Percentiles rank a stretch among this genome's conserved stretches.
phyloP scores from a whole-genome alignment of 1,139 yeast species.

The Blastobotrys arbuscula region DNA sequence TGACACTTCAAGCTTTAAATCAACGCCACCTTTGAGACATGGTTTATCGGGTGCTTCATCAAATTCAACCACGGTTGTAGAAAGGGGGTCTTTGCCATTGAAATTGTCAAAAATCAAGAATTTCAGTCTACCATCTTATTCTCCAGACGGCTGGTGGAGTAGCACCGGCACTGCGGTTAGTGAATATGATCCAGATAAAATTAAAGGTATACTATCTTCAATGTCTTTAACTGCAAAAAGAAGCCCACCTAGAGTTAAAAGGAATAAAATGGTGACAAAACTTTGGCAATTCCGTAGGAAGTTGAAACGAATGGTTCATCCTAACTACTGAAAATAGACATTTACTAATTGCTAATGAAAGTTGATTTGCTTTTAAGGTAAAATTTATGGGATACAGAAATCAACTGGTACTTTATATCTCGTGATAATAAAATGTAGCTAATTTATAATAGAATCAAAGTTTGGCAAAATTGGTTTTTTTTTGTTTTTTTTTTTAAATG shows the following conservation, averaged over 20 bases:
- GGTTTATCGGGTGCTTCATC: neutral
- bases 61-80: neutral
- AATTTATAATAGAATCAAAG: too few species aligned
- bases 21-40: neutral
- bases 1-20: neutral
- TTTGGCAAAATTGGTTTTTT: too few species aligned
- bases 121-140: slow-evolving; percentile 1
- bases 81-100: neutral
- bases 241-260: neutral
- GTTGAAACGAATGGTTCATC: neutral
- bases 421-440: too few species aligned
- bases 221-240: slow-evolving; percentile 7
- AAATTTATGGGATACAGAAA: too few species aligned
- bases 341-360: too few species aligned
- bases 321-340: neutral
- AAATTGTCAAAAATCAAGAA: neutral
- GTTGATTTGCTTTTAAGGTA: too few species aligned
- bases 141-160: neutral
- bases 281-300: neutral
- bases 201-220: neutral
- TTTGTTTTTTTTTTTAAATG: too few species aligned
- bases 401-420: too few species aligned
- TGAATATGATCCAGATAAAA: slow-evolving; percentile 7
- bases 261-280: neutral
- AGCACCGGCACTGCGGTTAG: slow-evolving; percentile 3